Base-by-base conservation (phyloP, 768 basidiomycete genomes). In the Sistotremastrum suecicum region DNA sequence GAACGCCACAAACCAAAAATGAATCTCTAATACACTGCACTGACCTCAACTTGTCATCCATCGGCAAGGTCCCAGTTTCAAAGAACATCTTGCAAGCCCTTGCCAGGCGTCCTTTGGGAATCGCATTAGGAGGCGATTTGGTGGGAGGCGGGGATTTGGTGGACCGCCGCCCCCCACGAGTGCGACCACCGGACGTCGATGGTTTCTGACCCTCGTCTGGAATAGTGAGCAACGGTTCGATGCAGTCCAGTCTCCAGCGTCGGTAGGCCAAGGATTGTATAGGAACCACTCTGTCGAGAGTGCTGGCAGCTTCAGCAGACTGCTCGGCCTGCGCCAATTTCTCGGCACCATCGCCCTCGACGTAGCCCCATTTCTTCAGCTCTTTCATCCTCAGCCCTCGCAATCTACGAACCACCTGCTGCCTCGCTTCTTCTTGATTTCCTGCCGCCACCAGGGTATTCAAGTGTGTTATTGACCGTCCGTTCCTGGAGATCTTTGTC, bases 261-360 rank as follows among this genome's bases (percentile, higher is more conserved):
- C 83, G 74, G 58, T 75, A 69, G 41, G 81, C 83, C 40, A 84
- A 66, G 43, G 81, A 71, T 34, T 68, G 55, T 48, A 86, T 61
- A 12, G 75, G 72, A 48, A 86, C 71, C 54, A 84, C 63, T 41
- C 83, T 78, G 53, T 83, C 80, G 28, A 62, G 59, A 40, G 75
- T 53, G 53, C 83, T 86, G 42, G 80, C 80, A 4, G 83, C 80
- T 60, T 86, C 83, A 33, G 80, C 83, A 54, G 72, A 74, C 10
- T 77, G 71, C 59, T 86, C 82, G 30, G 80, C 79, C 43, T 69
- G 60, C 5, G 68, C 69, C 49, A 78, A 55, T 39, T 61, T 55
- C 52, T 75, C 74, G 11, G 60, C 50, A 12, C 72, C 56, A 10
- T 66, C 76, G 29, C 69, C 73, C 7, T 72, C 73, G 40, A 64